Evolutionary conservation across 805 yeast species (phyloP).

Genomic region (Suhomyces sp.): DNA sequence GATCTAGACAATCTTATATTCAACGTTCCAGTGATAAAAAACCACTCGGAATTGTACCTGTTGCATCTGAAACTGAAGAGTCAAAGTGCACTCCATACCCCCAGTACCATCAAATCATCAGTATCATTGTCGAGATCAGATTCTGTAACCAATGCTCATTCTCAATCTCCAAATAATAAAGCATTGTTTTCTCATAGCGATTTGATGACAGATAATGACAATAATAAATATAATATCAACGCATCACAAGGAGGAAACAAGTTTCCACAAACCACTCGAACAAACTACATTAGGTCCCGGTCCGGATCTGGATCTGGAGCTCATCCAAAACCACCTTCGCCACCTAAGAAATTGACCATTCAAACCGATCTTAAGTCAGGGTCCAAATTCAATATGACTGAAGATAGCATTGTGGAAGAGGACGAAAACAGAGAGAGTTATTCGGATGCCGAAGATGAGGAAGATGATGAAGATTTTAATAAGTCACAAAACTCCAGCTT

Average conservation of each 20-base stretch:
- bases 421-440: no score
- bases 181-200: slow-evolving; percentile 25
- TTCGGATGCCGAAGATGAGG: slow-evolving; percentile 10
- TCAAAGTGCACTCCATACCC: slow-evolving; percentile 8
- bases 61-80: slow-evolving; percentile 22
- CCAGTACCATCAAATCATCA: slow-evolving; percentile 4
- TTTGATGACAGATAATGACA: slow-evolving; percentile 22
- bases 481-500: background rate
- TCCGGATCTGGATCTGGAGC: no score
- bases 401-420: slow-evolving; percentile 19
- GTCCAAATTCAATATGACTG: slow-evolving; percentile 9
- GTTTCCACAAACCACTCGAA: no score
- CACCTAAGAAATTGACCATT: slow-evolving; percentile 20
- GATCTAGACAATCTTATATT: slow-evolving; percentile 40
- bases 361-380: slow-evolving; percentile 7
- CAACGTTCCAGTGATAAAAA: slow-evolving; percentile 43
- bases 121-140: background rate
- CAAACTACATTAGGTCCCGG: no score
- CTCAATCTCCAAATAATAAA: background rate
- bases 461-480: slow-evolving; percentile 4
- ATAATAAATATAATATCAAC: slow-evolving; percentile 22
- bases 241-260: slow-evolving; percentile 4
- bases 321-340: slow-evolving; percentile 27
- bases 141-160: background rate
- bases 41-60: slow-evolving; percentile 33